Conservation (phyloP, 2,329 filamentous ascomycete genomes). For the Xylaria sp. region DNA sequence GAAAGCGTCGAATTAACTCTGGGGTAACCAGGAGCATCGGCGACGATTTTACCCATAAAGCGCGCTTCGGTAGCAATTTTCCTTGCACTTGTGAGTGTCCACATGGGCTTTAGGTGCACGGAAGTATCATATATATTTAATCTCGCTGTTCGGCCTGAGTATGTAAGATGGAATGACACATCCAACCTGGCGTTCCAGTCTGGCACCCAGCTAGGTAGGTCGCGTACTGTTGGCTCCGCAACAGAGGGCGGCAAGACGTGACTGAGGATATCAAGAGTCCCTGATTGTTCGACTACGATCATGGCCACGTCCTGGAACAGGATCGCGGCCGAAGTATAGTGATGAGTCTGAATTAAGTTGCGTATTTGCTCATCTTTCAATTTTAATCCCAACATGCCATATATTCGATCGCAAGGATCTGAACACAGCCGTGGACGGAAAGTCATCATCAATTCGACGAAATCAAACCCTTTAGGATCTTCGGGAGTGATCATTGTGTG, state of each 20-base stretch:
- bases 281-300: slow-evolving; percentile 5
- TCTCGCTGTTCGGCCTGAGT: not conserved
- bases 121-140: not conserved
- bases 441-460: not conserved
- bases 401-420: slow-evolving; percentile 9
- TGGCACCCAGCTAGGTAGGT: slow-evolving; percentile 6
- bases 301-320: slow-evolving; percentile 1
- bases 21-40: not conserved
- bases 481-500: not conserved
- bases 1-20: not conserved
- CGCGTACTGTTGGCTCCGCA: slow-evolving; percentile 3
- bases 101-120: not conserved
- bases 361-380: not conserved
- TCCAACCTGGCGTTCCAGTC: slow-evolving; percentile 7
- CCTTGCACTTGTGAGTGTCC: not conserved
- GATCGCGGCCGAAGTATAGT: not conserved
- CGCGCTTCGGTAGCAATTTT: not conserved
- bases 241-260: not conserved
- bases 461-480: not conserved
- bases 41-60: not conserved
- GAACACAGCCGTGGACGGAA: slow-evolving; percentile 2
- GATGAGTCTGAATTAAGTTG: not conserved
- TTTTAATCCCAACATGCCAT: slow-evolving; percentile 7
- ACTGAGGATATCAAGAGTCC: slow-evolving; percentile 5
- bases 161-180: not conserved